Base-by-base conservation (phyloP, 139 green algal genomes). In the Zygnema cylindricum region DNA sequence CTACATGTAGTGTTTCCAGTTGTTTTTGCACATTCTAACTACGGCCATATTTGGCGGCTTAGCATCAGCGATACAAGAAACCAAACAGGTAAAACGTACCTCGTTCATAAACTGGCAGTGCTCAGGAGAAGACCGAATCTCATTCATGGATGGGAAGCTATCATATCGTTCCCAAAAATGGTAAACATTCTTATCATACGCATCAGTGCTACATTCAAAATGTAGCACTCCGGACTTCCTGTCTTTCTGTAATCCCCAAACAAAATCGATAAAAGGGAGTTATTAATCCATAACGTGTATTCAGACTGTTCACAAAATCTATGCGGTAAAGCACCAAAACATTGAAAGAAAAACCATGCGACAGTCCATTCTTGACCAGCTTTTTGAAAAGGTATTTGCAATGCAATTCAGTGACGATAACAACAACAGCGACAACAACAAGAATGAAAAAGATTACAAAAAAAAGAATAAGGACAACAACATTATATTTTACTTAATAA, bases 111-210 rank as follows among this genome's bases (percentile, higher is more conserved):
- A 91, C 82, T 81, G 76, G 40, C 38, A 42, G 82, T 91, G 54
- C 23, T 91, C 55, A 3, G 87, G 82, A 7, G 43, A 81, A 16
- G 82, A 55, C 23, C 76, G 57, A 22, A 82, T 38, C 32, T 90
- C 69, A 35, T 90, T 90, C 87, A 91, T 91, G n/a, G 40, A 33
- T 0, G 49, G 21, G 43, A 85, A 85, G 22, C 23, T 79, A 69
- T 86, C 82, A 42, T 90, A 91, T 3, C 81, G 82, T 81, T 91
- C 82, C 87, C 82, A 90, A 69, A 91, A 91, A 71, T 91, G 87
- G 25, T 81, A 87, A 49, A 90, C n/a, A n/a, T 85, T 89, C n/a
- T 32, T 41, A 32, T 91, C 87, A 36, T 86, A 91, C 21, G 82
- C 55, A 49, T 91, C 87, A 22, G 33, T 23, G 11, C n/a, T 86